Percentiles rank a stretch among this genome's conserved stretches.
These are phyloP conservation scores for Eutypa lata DNA, from an alignment of 2,329 filamentous ascomycete species.

Conservation along the genomic window DNA sequence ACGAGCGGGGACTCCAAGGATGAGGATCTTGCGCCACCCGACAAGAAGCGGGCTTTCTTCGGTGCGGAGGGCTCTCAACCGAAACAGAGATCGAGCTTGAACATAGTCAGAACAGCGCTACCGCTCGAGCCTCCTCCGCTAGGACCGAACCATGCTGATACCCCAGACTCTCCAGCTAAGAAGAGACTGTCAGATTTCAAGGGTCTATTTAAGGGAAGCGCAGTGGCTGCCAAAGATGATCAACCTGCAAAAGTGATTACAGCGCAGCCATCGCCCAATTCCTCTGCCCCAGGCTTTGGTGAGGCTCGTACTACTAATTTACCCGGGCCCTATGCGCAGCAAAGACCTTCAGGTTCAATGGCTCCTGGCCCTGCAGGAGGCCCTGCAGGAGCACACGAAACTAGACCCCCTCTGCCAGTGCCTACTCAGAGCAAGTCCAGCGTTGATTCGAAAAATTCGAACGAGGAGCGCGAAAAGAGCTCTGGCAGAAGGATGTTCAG, in stretches of 20 bases:
- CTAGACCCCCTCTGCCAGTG: background rate
- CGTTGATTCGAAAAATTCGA: constrained; percentile 2
- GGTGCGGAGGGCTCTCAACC: constrained; percentile 25
- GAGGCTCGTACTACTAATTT: background rate
- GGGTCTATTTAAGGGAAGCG: constrained; percentile 29
- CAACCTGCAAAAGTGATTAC: constrained; percentile 18
- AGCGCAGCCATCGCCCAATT: constrained; percentile 7
- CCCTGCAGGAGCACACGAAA: background rate
- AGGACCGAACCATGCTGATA: constrained; percentile 9
- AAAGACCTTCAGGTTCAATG: constrained; percentile 4
- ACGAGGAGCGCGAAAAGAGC: constrained; percentile 21
- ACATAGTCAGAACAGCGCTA: constrained; percentile 14
- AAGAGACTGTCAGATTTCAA: constrained; percentile 29
- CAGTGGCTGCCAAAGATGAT: constrained; percentile 23
- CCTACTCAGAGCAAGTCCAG: background rate
- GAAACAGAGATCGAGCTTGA: constrained; percentile 17
- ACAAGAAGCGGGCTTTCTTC: constrained; percentile 40
- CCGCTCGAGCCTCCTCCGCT: constrained; percentile 14
- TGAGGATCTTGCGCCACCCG: constrained; percentile 26
- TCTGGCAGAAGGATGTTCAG: constrained; percentile 21
- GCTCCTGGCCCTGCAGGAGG: background rate
- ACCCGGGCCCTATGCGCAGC: background rate
- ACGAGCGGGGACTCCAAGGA: constrained; percentile 36
- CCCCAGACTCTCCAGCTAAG: constrained; percentile 17
- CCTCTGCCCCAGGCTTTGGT: constrained; percentile 17